phyloP scores from a whole-genome alignment of 352 stramenopile species.

The Aphanomyces cochlioides region DNA sequence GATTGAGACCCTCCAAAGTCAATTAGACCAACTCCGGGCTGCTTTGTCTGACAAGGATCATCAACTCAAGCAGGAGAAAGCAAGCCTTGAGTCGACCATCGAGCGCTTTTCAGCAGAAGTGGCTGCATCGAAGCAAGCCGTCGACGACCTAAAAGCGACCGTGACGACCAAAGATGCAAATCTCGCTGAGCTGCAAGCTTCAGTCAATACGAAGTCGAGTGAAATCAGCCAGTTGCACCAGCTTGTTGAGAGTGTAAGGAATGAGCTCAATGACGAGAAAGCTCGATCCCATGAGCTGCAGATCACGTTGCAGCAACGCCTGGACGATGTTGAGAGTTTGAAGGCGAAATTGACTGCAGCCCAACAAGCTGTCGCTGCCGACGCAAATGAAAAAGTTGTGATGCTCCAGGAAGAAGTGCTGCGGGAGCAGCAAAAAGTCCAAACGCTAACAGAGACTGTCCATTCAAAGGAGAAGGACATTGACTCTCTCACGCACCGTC shows the following conservation, averaged over 20 bases:
- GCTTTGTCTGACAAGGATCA: no score
- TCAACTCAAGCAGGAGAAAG: no score
- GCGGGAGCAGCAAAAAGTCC: conserved; percentile 32
- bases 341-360: neutral
- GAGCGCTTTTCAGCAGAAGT: neutral
- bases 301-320: neutral
- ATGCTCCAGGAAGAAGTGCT: conserved; percentile 23
- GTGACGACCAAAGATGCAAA: neutral
- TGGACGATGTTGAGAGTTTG: neutral
- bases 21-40: neutral
- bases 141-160: neutral
- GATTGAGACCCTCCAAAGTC: neutral
- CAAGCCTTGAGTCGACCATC: neutral
- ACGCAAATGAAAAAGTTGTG: conserved; percentile 10
- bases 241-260: neutral
- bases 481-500: conserved; percentile 43
- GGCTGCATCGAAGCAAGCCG: neutral
- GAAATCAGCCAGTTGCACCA: neutral
- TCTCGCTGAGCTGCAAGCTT: neutral
- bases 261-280: neutral
- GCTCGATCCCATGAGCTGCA: neutral
- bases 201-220: neutral
- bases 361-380: conserved; percentile 6
- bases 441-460: conserved; percentile 32
- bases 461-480: conserved; percentile 49